Evolutionary conservation across 768 basidiomycete species (phyloP).

Genomic region (Boletus fagicola): DNA sequence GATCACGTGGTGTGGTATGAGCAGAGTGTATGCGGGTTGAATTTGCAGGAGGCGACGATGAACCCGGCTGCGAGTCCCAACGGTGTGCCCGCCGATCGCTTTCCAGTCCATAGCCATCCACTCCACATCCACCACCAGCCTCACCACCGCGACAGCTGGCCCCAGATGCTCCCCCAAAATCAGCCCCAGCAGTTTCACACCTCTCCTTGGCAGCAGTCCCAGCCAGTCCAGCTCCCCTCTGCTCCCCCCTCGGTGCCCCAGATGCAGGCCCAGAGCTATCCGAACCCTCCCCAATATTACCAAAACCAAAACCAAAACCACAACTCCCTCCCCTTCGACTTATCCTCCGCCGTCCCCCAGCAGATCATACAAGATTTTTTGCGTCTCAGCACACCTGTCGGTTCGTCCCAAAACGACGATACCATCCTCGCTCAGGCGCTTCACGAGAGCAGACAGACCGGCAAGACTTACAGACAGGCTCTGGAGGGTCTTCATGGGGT

Average conservation of each 20-base stretch:
- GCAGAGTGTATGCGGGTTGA: no score
- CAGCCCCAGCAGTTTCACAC: conserved; percentile 30
- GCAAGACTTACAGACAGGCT: conserved; percentile 58
- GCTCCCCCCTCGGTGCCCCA: conserved; percentile 33
- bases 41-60: conserved; percentile 12
- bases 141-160: conserved; percentile 22
- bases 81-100: conserved; percentile 15
- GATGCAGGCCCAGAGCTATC: conserved; percentile 18
- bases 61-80: conserved; percentile 17
- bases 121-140: conserved; percentile 23
- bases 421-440: conserved; percentile 52
- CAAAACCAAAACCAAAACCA: conserved; percentile 13
- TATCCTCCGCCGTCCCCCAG: conserved; percentile 41
- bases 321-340: conserved; percentile 26
- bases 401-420: conserved; percentile 52
- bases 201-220: conserved; percentile 34
- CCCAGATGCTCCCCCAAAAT: conserved; percentile 27
- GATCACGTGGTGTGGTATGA: conserved; percentile 15
- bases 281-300: conserved; percentile 20
- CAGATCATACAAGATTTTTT: conserved; percentile 59
- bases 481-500: conserved; percentile 69
- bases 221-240: conserved; percentile 32
- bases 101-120: conserved; percentile 11
- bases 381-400: conserved; percentile 52
- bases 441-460: conserved; percentile 36